Percentiles rank a stretch among this genome's conserved stretches.
Evolutionary conservation across 2,329 filamentous ascomycete genomes (phyloP).

Genomic region (Curvularia lunata): DNA sequence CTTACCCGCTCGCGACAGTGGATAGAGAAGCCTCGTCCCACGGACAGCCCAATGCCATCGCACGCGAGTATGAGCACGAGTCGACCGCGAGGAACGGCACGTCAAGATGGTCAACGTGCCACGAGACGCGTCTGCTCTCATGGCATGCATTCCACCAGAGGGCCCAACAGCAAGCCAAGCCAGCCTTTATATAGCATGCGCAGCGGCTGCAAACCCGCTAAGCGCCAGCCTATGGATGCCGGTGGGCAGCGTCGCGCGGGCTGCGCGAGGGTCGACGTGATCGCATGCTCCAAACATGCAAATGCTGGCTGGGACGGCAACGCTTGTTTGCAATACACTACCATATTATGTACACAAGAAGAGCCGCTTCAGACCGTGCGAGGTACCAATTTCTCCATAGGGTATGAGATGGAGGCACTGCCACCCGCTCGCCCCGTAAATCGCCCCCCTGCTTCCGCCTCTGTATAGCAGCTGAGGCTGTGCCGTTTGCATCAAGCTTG

Average conservation of each 20-base stretch:
- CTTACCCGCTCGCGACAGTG: slow-evolving; percentile 15
- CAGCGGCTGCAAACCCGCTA: slow-evolving; percentile 31
- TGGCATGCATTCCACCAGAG: slow-evolving; percentile 12
- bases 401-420: slow-evolving; percentile 30
- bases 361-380: slow-evolving; percentile 8
- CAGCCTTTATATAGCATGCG: slow-evolving; percentile 37
- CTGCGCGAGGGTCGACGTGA: slow-evolving; percentile 18
- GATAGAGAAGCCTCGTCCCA: slow-evolving; percentile 18
- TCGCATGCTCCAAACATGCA: slow-evolving; percentile 14
- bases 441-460: slow-evolving; percentile 28
- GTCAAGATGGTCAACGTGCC: neutral
- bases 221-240: slow-evolving; percentile 41
- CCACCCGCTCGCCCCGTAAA: slow-evolving; percentile 30
- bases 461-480: slow-evolving; percentile 42
- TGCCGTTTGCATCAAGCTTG: slow-evolving; percentile 41
- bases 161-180: slow-evolving; percentile 30
- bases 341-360: slow-evolving; percentile 8
- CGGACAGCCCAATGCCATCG: slow-evolving; percentile 3
- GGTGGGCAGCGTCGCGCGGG: slow-evolving; percentile 20
- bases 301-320: slow-evolving; percentile 4
- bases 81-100: neutral
- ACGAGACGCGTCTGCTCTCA: slow-evolving; percentile 7
- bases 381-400: slow-evolving; percentile 13
- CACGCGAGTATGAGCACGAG: neutral
- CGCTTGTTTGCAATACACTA: slow-evolving; percentile 1